Conservation (phyloP, 78 protist species). For the Emiliania huxleyi region DNA sequence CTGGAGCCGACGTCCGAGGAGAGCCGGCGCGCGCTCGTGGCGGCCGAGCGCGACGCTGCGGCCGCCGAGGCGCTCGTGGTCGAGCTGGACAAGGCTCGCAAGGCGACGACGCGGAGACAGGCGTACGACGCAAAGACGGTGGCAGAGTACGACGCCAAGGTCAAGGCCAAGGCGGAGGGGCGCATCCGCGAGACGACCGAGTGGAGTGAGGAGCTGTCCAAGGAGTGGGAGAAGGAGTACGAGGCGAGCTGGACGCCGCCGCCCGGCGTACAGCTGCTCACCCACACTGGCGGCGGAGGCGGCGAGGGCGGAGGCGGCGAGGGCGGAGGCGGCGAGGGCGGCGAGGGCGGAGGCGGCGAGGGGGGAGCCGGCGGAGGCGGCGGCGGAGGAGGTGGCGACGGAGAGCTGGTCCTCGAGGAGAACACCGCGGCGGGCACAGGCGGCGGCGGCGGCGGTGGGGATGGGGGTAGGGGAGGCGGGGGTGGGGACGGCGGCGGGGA, state of each 20-base stretch:
- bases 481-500: no score
- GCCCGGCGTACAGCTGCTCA: background rate
- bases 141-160: background rate
- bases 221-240: background rate
- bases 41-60: background rate
- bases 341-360: background rate
- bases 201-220: background rate
- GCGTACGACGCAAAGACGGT: background rate
- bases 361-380: background rate
- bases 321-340: background rate
- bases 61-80: background rate
- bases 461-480: no score
- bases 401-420: background rate
- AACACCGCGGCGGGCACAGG: no score
- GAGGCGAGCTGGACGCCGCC: background rate
- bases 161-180: background rate
- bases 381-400: background rate
- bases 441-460: no score
- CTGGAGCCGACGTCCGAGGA: background rate
- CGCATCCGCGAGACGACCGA: background rate
- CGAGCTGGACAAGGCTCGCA: background rate
- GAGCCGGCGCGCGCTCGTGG: background rate
- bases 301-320: no score
- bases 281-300: no score
- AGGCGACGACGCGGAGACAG: background rate